These are phyloP conservation scores for Pleurotus platypus DNA, from an alignment of 768 basidiomycete genomes.

Conservation along the genomic window DNA sequence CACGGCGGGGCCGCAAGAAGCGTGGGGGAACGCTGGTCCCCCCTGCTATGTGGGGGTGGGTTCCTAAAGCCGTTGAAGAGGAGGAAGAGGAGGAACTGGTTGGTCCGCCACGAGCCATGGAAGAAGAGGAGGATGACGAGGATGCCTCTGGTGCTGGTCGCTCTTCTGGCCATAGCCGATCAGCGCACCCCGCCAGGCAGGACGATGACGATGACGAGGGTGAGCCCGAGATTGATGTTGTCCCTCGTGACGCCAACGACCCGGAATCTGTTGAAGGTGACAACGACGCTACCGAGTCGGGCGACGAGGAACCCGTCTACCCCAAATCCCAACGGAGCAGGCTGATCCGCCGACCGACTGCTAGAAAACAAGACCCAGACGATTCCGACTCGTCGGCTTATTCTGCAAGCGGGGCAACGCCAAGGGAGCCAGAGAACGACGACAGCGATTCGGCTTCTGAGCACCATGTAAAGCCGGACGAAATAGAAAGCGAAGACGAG, in stretches of 20 bases:
- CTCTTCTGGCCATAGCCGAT: conserved; percentile 10
- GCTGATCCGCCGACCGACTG: neutral
- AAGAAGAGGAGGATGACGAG: conserved; percentile 32
- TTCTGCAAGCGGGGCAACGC: conserved; percentile 20
- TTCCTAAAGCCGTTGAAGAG: conserved; percentile 19
- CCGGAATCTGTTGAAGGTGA: neutral
- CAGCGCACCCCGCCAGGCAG: conserved; percentile 13
- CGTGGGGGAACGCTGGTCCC: conserved; percentile 65
- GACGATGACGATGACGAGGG: conserved; percentile 15
- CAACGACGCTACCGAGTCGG: conserved; percentile 6
- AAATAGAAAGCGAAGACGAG: conserved; percentile 15
- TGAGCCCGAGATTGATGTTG: conserved; percentile 7
- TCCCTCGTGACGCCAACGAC: neutral
- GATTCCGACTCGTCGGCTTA: neutral
- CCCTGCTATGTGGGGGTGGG: conserved; percentile 87
- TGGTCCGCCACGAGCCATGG: conserved; percentile 16
- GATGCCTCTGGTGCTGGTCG: conserved; percentile 16
- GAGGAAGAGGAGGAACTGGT: conserved; percentile 17
- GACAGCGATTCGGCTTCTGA: conserved; percentile 10
- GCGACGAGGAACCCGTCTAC: conserved; percentile 12
- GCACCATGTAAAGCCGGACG: conserved; percentile 9
- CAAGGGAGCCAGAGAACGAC: conserved; percentile 20
- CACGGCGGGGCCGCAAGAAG: conserved; percentile 34
- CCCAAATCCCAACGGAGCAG: neutral
- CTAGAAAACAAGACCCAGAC: conserved; percentile 2